Evolutionary conservation across 2,329 filamentous ascomycete genomes (phyloP), one percentile per base, ranked within the genome.

Genomic region (Fusarium sp.): DNA sequence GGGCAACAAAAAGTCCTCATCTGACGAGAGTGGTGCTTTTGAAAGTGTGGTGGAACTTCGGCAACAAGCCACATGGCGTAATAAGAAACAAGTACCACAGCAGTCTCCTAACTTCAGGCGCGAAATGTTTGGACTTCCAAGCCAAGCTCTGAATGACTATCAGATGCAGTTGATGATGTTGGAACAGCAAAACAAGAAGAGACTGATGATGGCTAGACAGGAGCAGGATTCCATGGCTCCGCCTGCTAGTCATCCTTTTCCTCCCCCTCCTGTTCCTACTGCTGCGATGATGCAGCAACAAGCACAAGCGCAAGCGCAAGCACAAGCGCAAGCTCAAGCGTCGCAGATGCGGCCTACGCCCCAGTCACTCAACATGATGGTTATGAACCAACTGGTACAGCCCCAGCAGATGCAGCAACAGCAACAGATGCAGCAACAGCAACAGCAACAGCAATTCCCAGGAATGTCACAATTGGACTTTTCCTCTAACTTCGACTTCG

Each of bases 91-190:
- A 57, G 74, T 91, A 94, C 81, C 65, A 15, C 53, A 50, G 6
- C 69, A 68, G 51, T 18, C 22, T 14, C 28, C 44, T 8, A 60
- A 58, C 14, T 53, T 54, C 12, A 66, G 64, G 30, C 48, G 32
- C 35, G 61, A 57, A 15, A 69, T 63, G 56, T 75, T 74, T 39
- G 72, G 72, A 18, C 20, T 61, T 15, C 41, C 48, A 17, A 26
- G 26, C 12, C n/a, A 26, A 11, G 24, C 18, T 8, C 47, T 47
- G 15, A 18, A 39, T 18, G 93, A 96, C 81, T 96, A 96, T 77
- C 93, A 96, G 84, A 94, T 94, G 92, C 93, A 96, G 81, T 84
- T 96, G 79, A 95, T 95, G 93, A 83, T 95, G 44, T 87, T 96
- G 13, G 93, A 96, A 82, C 93, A 95, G 82, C 93, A 96, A 83